Percentiles rank a stretch among this genome's conserved stretches.
phyloP scores from a whole-genome alignment of 257 asterid species.

The Gentiana macrophylla region DNA sequence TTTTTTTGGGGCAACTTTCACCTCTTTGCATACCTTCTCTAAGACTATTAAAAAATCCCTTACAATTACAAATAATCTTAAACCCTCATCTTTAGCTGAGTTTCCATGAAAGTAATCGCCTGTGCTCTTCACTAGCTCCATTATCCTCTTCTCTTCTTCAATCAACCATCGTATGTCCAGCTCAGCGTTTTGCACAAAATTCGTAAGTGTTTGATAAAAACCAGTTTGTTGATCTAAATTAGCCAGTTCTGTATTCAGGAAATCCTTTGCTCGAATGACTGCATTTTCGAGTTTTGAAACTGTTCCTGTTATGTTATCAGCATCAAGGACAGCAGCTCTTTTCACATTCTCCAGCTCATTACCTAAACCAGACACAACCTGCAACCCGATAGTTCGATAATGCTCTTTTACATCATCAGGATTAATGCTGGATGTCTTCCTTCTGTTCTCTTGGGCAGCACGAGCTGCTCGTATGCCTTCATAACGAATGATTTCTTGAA shows the following conservation, averaged over 20 bases:
- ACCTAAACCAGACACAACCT: constrained; percentile 51
- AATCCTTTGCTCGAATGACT: constrained; percentile 37
- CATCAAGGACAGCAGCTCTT: constrained; percentile 54
- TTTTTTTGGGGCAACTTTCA: constrained; percentile 31
- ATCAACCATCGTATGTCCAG: constrained; percentile 42
- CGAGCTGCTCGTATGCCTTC: constrained; percentile 77
- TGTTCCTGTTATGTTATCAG: constrained; percentile 45
- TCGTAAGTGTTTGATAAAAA: constrained; percentile 38
- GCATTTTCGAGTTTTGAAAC: constrained; percentile 44
- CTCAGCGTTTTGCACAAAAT: constrained; percentile 59
- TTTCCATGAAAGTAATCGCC: constrained; percentile 81
- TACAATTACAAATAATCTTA: constrained; percentile 58
- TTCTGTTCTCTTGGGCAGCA: constrained; percentile 26
- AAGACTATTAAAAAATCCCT: constrained; percentile 60
- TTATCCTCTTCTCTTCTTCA: constrained; percentile 75
- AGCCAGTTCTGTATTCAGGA: constrained; percentile 46
- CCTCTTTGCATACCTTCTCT: constrained; percentile 71
- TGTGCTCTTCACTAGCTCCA: constrained; percentile 62
- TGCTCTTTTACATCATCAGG: constrained; percentile 43
- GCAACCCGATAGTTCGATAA: constrained; percentile 48
- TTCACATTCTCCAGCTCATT: constrained; percentile 66
- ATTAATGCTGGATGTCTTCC: constrained; percentile 30
- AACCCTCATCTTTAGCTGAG: constrained; percentile 74
- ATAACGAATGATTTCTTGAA: constrained; percentile 71
- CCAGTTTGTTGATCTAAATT: constrained; percentile 37